Base-by-base conservation (phyloP, 306 rosid genomes). In the Citrullus colocynthis region DNA sequence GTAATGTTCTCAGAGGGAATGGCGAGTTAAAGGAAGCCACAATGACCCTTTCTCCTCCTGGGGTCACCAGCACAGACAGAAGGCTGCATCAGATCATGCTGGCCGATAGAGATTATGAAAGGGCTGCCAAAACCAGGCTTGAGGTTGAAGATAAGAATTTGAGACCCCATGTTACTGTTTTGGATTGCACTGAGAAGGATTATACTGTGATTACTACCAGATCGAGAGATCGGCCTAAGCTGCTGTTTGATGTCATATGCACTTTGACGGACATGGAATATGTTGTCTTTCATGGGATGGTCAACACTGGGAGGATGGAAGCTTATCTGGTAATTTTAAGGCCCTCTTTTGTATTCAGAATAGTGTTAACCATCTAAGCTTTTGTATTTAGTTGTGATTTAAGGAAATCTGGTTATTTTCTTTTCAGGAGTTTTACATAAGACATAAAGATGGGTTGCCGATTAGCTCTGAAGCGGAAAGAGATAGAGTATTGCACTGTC, bases 191-290 rank as follows among this genome's bases (percentile, higher is more conserved):
- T 63, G 93, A 90, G 86, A 92, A 88, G 79, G 91, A 95, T 84
- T 95, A 95, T 82, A 89, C 96, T 28, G 88, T 95, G 80, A 72
- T 95, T 78, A 89, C 86, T 44, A 95, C 88, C 88, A 86, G 91
- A 74, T 91, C 93, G 16, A 89, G 91, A 83, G 99, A 95, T 86
- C 81, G 99, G 60, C 96, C 98, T 0, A 95, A 92, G 66, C 83
- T 95, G 83, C 71, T 95, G 85, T 95, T 88, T n/a, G 99, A 95
- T 84, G 90, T 95, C 66, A 80, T 95, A 80, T 95, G 98, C 88
- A 95, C 99, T 51, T 87, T 95, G 74, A 95, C 98, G 0, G 98
- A 95, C 77, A 92, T 95, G 98, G 91, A 95, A 83, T 95, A 90
- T 82, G 97, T 95, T 14, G 92, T 95, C 72, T 95, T 83, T 80